Evolutionary conservation across 2,329 filamentous ascomycete species (phyloP).

Genomic region (Cercospora sp.): DNA sequence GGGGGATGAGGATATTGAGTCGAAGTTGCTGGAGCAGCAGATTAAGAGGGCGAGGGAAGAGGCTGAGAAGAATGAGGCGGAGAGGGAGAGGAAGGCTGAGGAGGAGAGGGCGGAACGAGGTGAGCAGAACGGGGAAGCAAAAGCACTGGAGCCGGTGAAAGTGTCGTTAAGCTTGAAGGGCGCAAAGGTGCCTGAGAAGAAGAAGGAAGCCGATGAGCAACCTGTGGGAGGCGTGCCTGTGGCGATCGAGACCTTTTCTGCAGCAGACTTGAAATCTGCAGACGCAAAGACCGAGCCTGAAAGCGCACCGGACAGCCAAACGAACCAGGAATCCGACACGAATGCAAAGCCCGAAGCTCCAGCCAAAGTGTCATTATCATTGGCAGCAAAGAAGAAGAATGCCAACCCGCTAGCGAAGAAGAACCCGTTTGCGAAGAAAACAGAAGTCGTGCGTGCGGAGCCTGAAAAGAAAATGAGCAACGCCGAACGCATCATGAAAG

Average conservation of each 20-base stretch:
- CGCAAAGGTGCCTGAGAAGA: slow-evolving; percentile 29
- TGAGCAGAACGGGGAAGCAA: slow-evolving; percentile 45
- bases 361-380: slow-evolving; percentile 63
- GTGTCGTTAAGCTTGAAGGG: slow-evolving; percentile 39
- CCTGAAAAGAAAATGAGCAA: slow-evolving; percentile 83
- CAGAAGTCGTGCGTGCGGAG: slow-evolving; percentile 55
- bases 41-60: slow-evolving; percentile 71
- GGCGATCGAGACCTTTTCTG: slow-evolving; percentile 35
- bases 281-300: slow-evolving; percentile 5
- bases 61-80: slow-evolving; percentile 59
- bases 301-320: slow-evolving; percentile 12
- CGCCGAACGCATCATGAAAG: slow-evolving; percentile 84
- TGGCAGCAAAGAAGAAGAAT: slow-evolving; percentile 63
- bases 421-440: slow-evolving; percentile 70
- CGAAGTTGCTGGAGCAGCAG: slow-evolving; percentile 78
- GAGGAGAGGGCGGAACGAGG: slow-evolving; percentile 21
- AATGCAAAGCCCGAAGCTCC: slow-evolving; percentile 31
- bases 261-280: slow-evolving; percentile 24
- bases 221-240: slow-evolving; percentile 28
- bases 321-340: slow-evolving; percentile 15
- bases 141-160: slow-evolving; percentile 36
- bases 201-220: slow-evolving; percentile 18
- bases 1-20: slow-evolving; percentile 86
- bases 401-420: slow-evolving; percentile 73
- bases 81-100: slow-evolving; percentile 47